Evolutionary conservation across 164 flowering plant species (phyloP).

Genomic region (Vitis rotundifolia): DNA sequence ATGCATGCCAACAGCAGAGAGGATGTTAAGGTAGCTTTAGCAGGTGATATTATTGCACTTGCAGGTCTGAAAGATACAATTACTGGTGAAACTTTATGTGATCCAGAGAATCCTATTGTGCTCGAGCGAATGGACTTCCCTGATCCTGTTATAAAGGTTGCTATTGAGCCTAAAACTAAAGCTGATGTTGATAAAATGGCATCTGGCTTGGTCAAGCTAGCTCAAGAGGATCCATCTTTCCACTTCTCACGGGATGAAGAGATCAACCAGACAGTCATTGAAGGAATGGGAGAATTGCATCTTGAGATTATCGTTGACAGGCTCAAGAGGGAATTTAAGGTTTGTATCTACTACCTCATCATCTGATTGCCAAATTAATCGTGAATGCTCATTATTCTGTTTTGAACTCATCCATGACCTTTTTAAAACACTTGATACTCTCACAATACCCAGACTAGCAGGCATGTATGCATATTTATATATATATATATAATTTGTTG

Average conservation of each 20-base stretch:
- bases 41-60: slow-evolving; percentile 94
- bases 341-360: slow-evolving; percentile 18
- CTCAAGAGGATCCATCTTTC: slow-evolving; percentile 98
- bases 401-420: no score
- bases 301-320: slow-evolving; percentile 97
- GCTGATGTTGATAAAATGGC: slow-evolving; percentile 97
- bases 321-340: slow-evolving; percentile 93
- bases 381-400: not conserved
- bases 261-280: slow-evolving; percentile 89
- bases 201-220: slow-evolving; percentile 79
- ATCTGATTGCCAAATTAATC: not conserved
- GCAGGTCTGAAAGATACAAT: slow-evolving; percentile 94
- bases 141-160: slow-evolving; percentile 96
- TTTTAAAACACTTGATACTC: no score
- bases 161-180: slow-evolving; percentile 97
- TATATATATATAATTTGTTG: no score
- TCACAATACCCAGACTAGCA: no score
- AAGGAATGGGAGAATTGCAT: slow-evolving; percentile 99
- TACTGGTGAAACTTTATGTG: slow-evolving; percentile 93
- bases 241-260: slow-evolving; percentile 98
- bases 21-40: slow-evolving; percentile 72
- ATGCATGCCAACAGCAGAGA: slow-evolving; percentile 99
- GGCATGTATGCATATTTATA: not conserved
- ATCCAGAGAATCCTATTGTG: slow-evolving; percentile 72
- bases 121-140: slow-evolving; percentile 99